Conservation (phyloP, 2,329 filamentous ascomycete genomes). For the Sporothrix globosa region DNA sequence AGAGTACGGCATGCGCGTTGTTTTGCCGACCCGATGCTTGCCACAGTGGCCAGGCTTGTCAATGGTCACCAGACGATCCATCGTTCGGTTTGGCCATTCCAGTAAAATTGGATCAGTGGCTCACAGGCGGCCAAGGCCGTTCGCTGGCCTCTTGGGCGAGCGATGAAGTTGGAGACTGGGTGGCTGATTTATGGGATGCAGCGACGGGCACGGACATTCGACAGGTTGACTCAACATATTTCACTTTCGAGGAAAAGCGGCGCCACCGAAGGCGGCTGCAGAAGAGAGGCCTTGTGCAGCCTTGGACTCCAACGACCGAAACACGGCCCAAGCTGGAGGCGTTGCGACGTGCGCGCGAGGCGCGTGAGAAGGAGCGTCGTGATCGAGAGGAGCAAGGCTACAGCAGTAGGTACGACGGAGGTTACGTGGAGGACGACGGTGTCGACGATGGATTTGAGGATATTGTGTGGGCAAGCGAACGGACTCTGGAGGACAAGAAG, state of each 20-base stretch:
- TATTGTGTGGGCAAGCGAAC: slow-evolving; percentile 43
- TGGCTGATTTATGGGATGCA: slow-evolving; percentile 54
- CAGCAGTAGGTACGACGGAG: slow-evolving; percentile 37
- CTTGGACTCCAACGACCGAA: slow-evolving; percentile 47
- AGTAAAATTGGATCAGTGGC: slow-evolving; percentile 65
- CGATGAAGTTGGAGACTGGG: slow-evolving; percentile 53
- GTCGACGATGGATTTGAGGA: slow-evolving; percentile 21
- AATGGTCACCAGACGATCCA: slow-evolving; percentile 62
- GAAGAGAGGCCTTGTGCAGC: slow-evolving; percentile 51
- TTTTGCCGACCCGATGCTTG: slow-evolving; percentile 61
- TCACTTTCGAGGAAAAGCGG: slow-evolving; percentile 53
- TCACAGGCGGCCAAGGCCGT: slow-evolving; percentile 56
- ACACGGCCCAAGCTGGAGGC: slow-evolving; percentile 50
- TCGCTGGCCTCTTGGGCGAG: slow-evolving; percentile 43
- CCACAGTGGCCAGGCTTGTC: slow-evolving; percentile 50
- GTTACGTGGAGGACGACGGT: slow-evolving; percentile 3
- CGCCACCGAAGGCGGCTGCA: slow-evolving; percentile 55
- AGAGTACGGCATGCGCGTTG: slow-evolving; percentile 55
- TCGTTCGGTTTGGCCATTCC: slow-evolving; percentile 64
- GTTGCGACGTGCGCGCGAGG: slow-evolving; percentile 50
- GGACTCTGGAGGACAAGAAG: slow-evolving; percentile 39
- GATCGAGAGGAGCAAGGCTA: slow-evolving; percentile 43
- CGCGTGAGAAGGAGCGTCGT: slow-evolving; percentile 48
- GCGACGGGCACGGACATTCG: slow-evolving; percentile 51
- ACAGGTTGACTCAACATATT: slow-evolving; percentile 48